Base-by-base conservation (phyloP, 2,329 filamentous ascomycete species). In the Huntiella decipiens region DNA sequence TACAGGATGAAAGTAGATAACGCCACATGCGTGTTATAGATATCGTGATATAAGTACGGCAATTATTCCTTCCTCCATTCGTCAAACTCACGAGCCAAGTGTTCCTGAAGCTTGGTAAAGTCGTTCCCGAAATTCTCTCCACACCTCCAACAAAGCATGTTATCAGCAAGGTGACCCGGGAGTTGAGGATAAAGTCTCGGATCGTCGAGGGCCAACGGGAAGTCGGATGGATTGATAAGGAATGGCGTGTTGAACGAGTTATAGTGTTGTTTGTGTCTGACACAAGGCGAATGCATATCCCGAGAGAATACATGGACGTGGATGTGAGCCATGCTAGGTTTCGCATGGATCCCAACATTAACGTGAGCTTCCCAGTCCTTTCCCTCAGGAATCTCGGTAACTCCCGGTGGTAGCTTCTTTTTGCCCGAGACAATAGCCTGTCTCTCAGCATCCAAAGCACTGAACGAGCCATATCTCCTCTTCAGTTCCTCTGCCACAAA, bases 231-330 rank as follows among this genome's bases (percentile, higher is more conserved):
- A 12, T 71, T 67, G 10, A 96, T 73, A 16, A 98, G 73, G 58
- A 96, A 98, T 3, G 73, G 72, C 44, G 87, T 92, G 31, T 74
- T 77, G 62, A 96, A 96, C 52, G 82, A 91, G 57, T 91, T 84
- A 63, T 95, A 96, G 62, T 96, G 91, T 59, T 86, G 88, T 52
- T 77, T 70, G 57, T 88, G 77, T 62, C 79, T 83, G 60, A 95
- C 53, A 39, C 69, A 70, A 8, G 73, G 69, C 34, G 79, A 85
- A 54, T 75, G 69, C 68, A 83, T 79, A 58, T 98, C 91, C 13
- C 74, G 67, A 35, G 82, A 84, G 48, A 96, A 63, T 28, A 96
- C 75, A 60, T 98, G 91, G 3, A 96, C 68, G 61, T 98, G 91
- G 46, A 96, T 58, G 59, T 96, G 85, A 52, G 74, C 79, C 91